A percentile compares a stretch with the other conserved stretches of the same genome.
Conservation (phyloP, 306 rosid genomes). For the Vicia sativa region DNA sequence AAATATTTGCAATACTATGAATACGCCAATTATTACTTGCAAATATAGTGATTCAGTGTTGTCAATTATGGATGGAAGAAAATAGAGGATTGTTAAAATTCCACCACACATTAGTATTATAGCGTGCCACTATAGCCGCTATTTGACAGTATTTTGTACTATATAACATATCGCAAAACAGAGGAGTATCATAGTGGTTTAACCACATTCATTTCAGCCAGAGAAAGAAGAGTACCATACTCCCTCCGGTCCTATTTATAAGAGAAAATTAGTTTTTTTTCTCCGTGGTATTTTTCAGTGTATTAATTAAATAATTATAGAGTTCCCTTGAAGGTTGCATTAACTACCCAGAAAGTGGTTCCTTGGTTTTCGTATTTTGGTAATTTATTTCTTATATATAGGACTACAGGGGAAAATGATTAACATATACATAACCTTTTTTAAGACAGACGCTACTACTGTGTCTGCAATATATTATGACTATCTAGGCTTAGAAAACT, state of each 20-base stretch:
- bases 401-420: background rate
- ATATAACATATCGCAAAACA: too few species aligned
- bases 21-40: conserved; percentile 27
- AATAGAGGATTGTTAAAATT: too few species aligned
- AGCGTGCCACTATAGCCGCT: too few species aligned
- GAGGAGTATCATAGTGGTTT: background rate
- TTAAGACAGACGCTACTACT: conserved; percentile 20
- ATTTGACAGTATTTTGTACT: too few species aligned
- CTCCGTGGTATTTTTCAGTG: background rate
- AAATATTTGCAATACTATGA: conserved; percentile 38
- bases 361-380: background rate
- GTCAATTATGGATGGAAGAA: too few species aligned
- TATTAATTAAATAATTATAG: background rate
- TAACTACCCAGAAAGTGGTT: background rate
- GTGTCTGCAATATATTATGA: conserved; percentile 14
- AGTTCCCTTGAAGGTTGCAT: background rate
- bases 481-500: conserved; percentile 30
- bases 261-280: background rate
- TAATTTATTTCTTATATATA: background rate
- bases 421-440: conserved; percentile 9
- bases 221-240: background rate
- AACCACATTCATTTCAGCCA: too few species aligned
- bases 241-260: background rate
- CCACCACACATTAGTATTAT: too few species aligned
- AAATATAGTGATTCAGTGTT: background rate